A percentile compares a stretch with the other conserved stretches of the same genome.
Conservation (phyloP, 805 yeast species). For the Saccharomycopsis javanensis region DNA sequence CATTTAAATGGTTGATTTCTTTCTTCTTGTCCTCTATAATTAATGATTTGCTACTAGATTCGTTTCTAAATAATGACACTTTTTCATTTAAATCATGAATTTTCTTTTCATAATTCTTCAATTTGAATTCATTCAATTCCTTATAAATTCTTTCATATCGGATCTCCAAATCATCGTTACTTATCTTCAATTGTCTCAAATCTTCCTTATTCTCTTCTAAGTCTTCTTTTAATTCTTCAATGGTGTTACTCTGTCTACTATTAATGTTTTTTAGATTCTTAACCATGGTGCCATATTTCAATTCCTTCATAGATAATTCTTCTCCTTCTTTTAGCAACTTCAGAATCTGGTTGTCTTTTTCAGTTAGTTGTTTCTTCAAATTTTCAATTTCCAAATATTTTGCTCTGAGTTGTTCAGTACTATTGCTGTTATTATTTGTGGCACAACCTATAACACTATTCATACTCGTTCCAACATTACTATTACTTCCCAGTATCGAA, state of each 20-base stretch:
- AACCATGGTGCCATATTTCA: slow-evolving; percentile 55
- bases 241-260: slow-evolving; percentile 29
- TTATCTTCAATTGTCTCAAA: slow-evolving; percentile 29
- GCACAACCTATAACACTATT: neutral
- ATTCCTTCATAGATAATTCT: slow-evolving; percentile 58
- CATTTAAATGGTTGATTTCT: slow-evolving; percentile 26
- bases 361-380: slow-evolving; percentile 27
- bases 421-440: neutral
- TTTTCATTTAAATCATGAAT: slow-evolving; percentile 8
- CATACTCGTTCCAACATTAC: neutral
- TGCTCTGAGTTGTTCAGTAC: slow-evolving; percentile 7
- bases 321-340: slow-evolving; percentile 71
- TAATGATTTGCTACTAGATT: slow-evolving; percentile 21
- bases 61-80: neutral
- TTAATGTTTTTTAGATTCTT: slow-evolving; percentile 48
- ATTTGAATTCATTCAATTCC: slow-evolving; percentile 21
- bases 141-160: slow-evolving; percentile 13
- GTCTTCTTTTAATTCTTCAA: slow-evolving; percentile 25
- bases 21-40: slow-evolving; percentile 25
- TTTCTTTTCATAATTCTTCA: slow-evolving; percentile 18
- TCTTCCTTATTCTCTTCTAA: slow-evolving; percentile 30
- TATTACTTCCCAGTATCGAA: neutral
- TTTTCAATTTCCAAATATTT: slow-evolving; percentile 11
- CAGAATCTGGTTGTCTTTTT: slow-evolving; percentile 50
- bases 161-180: slow-evolving; percentile 12